Base-by-base conservation (phyloP, 2,329 filamentous ascomycete species). In the Pseudocercospora fuligena region DNA sequence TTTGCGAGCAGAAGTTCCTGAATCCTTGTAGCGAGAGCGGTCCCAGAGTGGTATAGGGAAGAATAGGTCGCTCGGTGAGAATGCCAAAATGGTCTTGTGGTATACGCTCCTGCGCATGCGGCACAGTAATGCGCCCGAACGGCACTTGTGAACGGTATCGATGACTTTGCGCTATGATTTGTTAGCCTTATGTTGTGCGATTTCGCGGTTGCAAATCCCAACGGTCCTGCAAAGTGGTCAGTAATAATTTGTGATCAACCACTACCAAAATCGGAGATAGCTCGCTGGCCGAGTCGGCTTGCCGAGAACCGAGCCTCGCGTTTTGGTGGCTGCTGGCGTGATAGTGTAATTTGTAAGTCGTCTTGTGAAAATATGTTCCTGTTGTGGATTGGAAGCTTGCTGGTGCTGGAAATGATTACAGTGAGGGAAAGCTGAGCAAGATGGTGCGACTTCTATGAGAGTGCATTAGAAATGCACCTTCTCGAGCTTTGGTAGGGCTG, bases 1-100 rank as follows among this genome's bases (percentile, higher is more conserved):
- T 56, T 33, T 56, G 51, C 51, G 51, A 56, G 51, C 12, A 56
- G 51, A 56, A 29, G 14, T 31, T 56, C 27, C 27, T 31, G 51
- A 27, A 21, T 56, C 51, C 51, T 56, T 56, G 16, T n/a, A 12
- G 47, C 47, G 47, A 51, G 14, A 51, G 47, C 47, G 47, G 47
- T 51, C 47, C 21, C 23, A 51, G 21, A 51, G 47, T 27, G 47
- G 47, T 27, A 51, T 51, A 25, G 23, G 21, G 14, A n/a, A 40
- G 36, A 40, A 40, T n/a, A n/a, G 12, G 36, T 40, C 36, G n/a
- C 19, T 49, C 46, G 46, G 46, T 14, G n/a, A 23, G 16, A 27
- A 23, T 33, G 23, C 23, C 51, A 16, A 23, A 33, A 56, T 31
- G 51, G 51, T 27, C 47, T 21, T 25, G 47, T 51, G 47, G 47